Conservation (phyloP, 345 rosid genomes). For the Citrus inodora region DNA sequence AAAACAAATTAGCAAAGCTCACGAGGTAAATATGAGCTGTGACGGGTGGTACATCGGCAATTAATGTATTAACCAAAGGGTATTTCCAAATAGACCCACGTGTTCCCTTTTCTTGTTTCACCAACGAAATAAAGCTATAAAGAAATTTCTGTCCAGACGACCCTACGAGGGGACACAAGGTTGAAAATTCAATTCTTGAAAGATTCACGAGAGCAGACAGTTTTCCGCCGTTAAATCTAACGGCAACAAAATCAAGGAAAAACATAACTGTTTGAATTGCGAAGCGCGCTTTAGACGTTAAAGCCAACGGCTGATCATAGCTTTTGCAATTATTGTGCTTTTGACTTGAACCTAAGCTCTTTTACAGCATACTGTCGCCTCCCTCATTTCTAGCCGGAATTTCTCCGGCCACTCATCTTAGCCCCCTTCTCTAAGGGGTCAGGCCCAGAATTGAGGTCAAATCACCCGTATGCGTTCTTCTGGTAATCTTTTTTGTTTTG, state of each 20-base stretch:
- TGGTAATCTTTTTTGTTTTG: background rate
- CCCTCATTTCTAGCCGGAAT: slow-evolving; percentile 7
- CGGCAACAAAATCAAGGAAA: slow-evolving; percentile 3
- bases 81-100: slow-evolving; percentile 8
- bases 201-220: slow-evolving; percentile 14
- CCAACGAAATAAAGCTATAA: background rate
- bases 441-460: background rate
- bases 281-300: slow-evolving; percentile 16
- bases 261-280: background rate
- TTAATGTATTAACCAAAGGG: slow-evolving; percentile 1
- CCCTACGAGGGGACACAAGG: slow-evolving; percentile 22
- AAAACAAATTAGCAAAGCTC: too few relatives aligned
- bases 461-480: background rate
- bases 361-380: background rate
- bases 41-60: background rate
- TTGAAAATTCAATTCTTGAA: slow-evolving; percentile 10
- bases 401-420: background rate
- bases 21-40: too few relatives aligned
- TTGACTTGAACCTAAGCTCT: background rate
- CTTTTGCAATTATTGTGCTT: slow-evolving; percentile 28
- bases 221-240: slow-evolving; percentile 21
- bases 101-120: background rate
- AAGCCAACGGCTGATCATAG: slow-evolving; percentile 20
- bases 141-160: slow-evolving; percentile 13
- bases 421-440: background rate